Percentiles rank a stretch among this genome's conserved stretches.
Conservation (phyloP, 164 flowering plant species). For the Magnolia kwangsiensis region DNA sequence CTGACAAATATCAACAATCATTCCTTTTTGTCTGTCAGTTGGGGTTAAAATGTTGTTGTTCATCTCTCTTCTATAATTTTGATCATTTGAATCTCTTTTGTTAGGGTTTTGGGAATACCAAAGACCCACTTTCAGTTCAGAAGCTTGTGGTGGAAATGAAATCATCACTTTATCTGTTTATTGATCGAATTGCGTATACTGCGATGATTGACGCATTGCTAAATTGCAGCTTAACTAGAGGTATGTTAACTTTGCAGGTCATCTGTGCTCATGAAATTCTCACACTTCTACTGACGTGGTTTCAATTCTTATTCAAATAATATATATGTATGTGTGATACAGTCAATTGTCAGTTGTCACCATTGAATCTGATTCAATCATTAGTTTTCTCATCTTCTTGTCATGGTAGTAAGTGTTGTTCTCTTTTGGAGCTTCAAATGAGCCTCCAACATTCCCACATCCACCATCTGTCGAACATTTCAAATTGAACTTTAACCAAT, state of each 20-base stretch:
- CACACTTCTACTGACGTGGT: background rate
- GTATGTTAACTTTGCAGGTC: conserved; percentile 25
- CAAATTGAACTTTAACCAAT: too few relatives aligned
- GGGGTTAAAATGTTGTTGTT: background rate
- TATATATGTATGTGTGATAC: background rate
- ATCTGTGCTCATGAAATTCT: background rate
- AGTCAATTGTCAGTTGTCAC: background rate
- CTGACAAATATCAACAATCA: too few relatives aligned
- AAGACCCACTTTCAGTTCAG: conserved; percentile 48
- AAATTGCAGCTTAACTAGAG: conserved; percentile 51
- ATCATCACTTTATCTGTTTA: conserved; percentile 25
- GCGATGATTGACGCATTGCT: conserved; percentile 61
- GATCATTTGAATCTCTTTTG: background rate
- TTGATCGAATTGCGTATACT: conserved; percentile 68
- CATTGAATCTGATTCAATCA: too few relatives aligned
- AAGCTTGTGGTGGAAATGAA: conserved; percentile 61
- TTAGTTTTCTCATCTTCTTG: too few relatives aligned
- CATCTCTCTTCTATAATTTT: background rate
- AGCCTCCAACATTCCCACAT: too few relatives aligned
- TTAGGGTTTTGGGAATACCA: conserved; percentile 57
- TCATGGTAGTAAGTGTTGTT: too few relatives aligned
- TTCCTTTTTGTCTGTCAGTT: background rate
- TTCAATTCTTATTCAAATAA: background rate
- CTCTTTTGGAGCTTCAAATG: too few relatives aligned
- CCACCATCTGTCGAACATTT: too few relatives aligned